These are phyloP conservation scores for Acmispon strigosus DNA, from an alignment of 306 rosid genomes.

Conservation along the genomic window DNA sequence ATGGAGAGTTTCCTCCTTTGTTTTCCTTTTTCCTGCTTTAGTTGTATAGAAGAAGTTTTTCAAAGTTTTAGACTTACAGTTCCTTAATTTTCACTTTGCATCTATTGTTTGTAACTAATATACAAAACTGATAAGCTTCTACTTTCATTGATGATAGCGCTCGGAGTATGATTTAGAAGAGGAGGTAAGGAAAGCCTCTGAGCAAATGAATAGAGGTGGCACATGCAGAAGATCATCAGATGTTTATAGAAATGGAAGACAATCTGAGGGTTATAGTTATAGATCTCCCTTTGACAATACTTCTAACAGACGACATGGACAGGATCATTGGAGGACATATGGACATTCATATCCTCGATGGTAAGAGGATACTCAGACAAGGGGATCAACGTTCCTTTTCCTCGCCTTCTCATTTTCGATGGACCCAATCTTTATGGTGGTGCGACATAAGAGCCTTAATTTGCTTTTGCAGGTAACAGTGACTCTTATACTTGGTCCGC, in stretches of 20 bases:
- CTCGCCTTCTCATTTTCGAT: not conserved
- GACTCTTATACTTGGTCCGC: slow-evolving; percentile 3
- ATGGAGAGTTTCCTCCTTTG: slow-evolving; percentile 11
- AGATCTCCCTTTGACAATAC: slow-evolving; percentile 42
- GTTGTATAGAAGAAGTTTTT: not conserved
- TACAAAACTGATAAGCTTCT: slow-evolving; percentile 9
- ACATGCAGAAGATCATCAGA: slow-evolving; percentile 47
- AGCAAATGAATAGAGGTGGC: slow-evolving; percentile 43
- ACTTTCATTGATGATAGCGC: slow-evolving; percentile 40
- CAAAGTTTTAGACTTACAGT: not conserved
- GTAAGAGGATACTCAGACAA: slow-evolving; percentile 14
- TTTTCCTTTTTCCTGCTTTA: slow-evolving; percentile 3
- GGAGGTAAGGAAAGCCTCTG: slow-evolving; percentile 57
- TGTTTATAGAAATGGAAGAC: slow-evolving; percentile 32
- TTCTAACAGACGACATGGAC: slow-evolving; percentile 27
- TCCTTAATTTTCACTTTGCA: slow-evolving; percentile 13
- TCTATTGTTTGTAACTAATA: slow-evolving; percentile 9
- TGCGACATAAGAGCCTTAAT: slow-evolving; percentile 3
- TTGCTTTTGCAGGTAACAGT: slow-evolving; percentile 22
- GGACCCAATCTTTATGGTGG: slow-evolving; percentile 17
- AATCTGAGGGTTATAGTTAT: slow-evolving; percentile 32
- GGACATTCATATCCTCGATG: slow-evolving; percentile 37
- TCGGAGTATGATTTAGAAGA: slow-evolving; percentile 78
- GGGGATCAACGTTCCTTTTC: not conserved
- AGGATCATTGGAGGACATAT: slow-evolving; percentile 35